Evolutionary conservation across 306 rosid species (phyloP), one percentile per base, ranked within the genome.

Genomic region (Fagus sylvatica): DNA sequence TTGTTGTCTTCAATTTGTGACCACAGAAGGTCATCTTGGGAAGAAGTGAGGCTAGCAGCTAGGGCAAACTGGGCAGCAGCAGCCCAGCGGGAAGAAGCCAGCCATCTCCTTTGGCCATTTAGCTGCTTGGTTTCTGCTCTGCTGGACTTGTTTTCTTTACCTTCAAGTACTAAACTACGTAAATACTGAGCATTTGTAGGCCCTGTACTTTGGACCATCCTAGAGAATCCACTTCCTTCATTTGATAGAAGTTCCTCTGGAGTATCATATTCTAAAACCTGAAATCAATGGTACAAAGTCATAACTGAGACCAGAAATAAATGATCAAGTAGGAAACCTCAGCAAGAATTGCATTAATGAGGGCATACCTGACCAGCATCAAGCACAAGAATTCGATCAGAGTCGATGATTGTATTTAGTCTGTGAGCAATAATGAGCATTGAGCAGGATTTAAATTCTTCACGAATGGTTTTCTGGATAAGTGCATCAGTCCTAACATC

Each of bases 391-490:
- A 91, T 90, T 53, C 69, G 89, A 46, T 90, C 84, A 71, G 90
- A 85, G 83, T 94, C 98, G 2, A 94, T 94, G 36, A 91, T 89
- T 69, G 97, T 91, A 65, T 91, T 94, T 71, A 91, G 81, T 79
- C 98, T 87, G 56, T 94, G 97, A 60, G 97, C 98, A 85, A 94
- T 94, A 59, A 86, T 81, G 72, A 94, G 84, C 98, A 94, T 91
- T 5, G 97, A 89, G 88, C 96, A 90, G 4, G 91, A 89, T 49
- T 87, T 88, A 68, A 93, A 93, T 77, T 91, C 97, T 76, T 89
- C 93, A 39, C 96, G 81, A 72, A 93, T 89, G 19, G 97, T 93
- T 83, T 91, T 87, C 86, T 91, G 97, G 57, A 93, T 90, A 73
- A 91, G 92, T 43, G 96, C 89, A 71, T 93, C 98, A 0, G 98